Evolutionary conservation across 106 monocot species (phyloP).

Genomic region (Alisma plantagoaquatica): DNA sequence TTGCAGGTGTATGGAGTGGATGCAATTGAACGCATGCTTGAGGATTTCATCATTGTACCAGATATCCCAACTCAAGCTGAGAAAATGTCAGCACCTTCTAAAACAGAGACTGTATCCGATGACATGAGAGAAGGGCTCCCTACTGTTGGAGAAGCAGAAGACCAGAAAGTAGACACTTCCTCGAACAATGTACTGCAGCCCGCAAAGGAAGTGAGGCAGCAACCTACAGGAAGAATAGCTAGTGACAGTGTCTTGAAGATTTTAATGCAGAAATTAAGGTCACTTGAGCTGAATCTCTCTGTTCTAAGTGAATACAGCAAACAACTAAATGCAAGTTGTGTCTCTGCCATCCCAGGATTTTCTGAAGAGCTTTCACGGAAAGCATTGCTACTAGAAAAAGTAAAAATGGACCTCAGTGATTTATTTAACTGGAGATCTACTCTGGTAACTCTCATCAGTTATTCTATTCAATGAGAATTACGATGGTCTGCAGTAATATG

Average conservation of each 20-base stretch:
- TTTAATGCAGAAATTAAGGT: conserved; percentile 44
- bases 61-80: background rate
- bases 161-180: background rate
- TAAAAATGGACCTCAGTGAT: conserved; percentile 18
- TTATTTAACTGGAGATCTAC: conserved; percentile 13
- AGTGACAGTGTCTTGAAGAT: conserved; percentile 39
- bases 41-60: conserved; percentile 29
- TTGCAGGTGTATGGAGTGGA: conserved; percentile 41
- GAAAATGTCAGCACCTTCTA: no score
- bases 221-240: conserved; percentile 16
- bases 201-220: conserved; percentile 21
- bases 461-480: background rate
- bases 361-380: conserved; percentile 24
- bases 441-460: conserved; percentile 12
- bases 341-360: conserved; percentile 19
- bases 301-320: conserved; percentile 29
- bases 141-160: conserved; percentile 2
- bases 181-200: background rate
- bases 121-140: no score
- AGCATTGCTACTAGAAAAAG: conserved; percentile 10
- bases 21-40: conserved; percentile 41
- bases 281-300: conserved; percentile 34
- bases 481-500: background rate
- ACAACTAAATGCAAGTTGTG: conserved; percentile 27
- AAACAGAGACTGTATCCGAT: no score